Evolutionary conservation across 345 rosid species (phyloP).

Genomic region (Brassica rapa): DNA sequence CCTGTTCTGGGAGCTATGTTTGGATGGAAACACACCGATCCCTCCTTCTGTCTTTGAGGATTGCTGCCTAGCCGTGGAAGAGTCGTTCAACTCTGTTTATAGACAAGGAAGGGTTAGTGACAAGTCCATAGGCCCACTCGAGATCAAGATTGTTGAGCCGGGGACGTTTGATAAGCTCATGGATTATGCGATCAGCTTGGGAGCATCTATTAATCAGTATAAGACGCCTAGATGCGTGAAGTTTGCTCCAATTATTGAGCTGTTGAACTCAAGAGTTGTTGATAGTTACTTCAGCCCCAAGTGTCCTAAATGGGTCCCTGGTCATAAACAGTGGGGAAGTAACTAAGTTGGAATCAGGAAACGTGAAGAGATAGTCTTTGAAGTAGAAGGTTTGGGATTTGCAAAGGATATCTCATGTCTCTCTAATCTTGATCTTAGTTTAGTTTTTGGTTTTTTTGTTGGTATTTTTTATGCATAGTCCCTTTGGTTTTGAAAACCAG

Average conservation of each 20-base stretch:
- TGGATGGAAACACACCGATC: constrained; percentile 68
- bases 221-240: constrained; percentile 96
- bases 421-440: constrained; percentile 27
- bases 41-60: constrained; percentile 91
- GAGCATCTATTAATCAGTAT: constrained; percentile 95
- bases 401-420: constrained; percentile 22
- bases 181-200: constrained; percentile 91
- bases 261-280: constrained; percentile 73
- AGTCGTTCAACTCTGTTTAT: constrained; percentile 85
- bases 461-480: constrained; percentile 24
- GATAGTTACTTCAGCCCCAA: constrained; percentile 78
- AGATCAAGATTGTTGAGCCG: constrained; percentile 84
- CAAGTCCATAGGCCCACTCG: constrained; percentile 88
- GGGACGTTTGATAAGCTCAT: constrained; percentile 96
- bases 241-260: constrained; percentile 84
- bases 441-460: not conserved
- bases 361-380: constrained; percentile 16
- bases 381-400: constrained; percentile 33
- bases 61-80: constrained; percentile 85
- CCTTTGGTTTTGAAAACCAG: constrained; percentile 23
- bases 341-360: constrained; percentile 27
- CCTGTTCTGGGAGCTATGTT: constrained; percentile 77
- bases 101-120: constrained; percentile 88
- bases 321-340: constrained; percentile 81
- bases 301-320: constrained; percentile 95